Conservation (phyloP, 2,329 filamentous ascomycete genomes). For the Pseudopyricularia javanii region DNA sequence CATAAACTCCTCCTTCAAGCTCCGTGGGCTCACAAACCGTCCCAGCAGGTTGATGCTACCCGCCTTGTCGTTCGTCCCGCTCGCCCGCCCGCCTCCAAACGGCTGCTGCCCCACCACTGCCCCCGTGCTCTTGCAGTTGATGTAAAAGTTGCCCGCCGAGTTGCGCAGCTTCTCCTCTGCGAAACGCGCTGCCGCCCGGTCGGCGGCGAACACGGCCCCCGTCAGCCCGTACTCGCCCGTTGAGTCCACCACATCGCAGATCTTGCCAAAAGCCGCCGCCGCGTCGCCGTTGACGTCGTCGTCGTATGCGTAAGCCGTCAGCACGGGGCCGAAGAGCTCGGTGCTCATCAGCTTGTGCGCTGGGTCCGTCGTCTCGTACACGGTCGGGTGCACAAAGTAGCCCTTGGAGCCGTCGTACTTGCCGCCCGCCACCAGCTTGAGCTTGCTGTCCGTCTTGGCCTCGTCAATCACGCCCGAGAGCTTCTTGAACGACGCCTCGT, state of each 20-base stretch:
- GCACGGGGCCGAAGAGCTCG: conserved; percentile 36
- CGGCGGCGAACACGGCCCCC: conserved; percentile 35
- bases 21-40: conserved; percentile 37
- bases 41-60: conserved; percentile 35
- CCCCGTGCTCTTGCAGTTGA: conserved; percentile 46
- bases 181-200: conserved; percentile 31
- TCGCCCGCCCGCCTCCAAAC: conserved; percentile 38
- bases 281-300: conserved; percentile 20
- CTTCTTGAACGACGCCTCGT: conserved; percentile 30
- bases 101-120: conserved; percentile 43
- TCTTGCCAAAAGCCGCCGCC: conserved; percentile 29
- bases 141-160: conserved; percentile 44
- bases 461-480: conserved; percentile 30
- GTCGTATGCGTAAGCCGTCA: conserved; percentile 33
- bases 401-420: conserved; percentile 26
- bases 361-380: conserved; percentile 27
- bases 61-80: conserved; percentile 44
- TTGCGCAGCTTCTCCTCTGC: conserved; percentile 39
- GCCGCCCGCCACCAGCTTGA: conserved; percentile 31
- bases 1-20: conserved; percentile 59
- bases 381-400: conserved; percentile 33
- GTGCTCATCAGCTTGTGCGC: conserved; percentile 29
- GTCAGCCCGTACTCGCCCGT: conserved; percentile 57
- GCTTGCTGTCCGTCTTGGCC: conserved; percentile 25
- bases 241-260: conserved; percentile 52